A percentile compares a stretch with the other conserved stretches of the same genome.
These are phyloP conservation scores for Cladosporium colombiae DNA, from an alignment of 2,329 filamentous ascomycete genomes.

Conservation along the genomic window DNA sequence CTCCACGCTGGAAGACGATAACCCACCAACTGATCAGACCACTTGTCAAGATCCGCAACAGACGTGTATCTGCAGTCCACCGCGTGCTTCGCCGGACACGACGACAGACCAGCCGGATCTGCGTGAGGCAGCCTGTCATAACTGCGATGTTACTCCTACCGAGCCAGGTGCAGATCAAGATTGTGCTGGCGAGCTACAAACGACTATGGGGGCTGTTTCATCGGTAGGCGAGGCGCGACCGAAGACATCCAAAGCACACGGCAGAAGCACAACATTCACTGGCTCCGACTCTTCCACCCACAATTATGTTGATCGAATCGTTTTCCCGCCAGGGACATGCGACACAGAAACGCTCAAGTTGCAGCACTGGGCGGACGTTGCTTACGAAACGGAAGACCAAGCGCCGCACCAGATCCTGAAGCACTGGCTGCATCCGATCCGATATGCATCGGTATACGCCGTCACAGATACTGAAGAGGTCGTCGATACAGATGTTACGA, in stretches of 20 bases:
- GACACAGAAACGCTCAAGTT: background rate
- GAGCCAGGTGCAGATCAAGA: background rate
- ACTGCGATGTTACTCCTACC: background rate
- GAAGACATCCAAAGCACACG: background rate
- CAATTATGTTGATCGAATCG: background rate
- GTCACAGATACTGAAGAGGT: background rate
- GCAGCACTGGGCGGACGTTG: background rate
- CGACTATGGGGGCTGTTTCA: background rate
- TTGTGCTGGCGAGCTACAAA: background rate
- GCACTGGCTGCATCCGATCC: background rate
- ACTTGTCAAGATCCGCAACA: background rate
- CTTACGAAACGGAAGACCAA: background rate
- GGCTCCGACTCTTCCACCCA: background rate
- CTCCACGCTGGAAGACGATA: background rate
- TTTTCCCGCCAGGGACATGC: background rate
- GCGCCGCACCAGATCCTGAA: background rate
- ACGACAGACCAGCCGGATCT: background rate
- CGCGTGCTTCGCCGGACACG: background rate
- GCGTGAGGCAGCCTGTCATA: background rate
- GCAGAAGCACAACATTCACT: background rate
- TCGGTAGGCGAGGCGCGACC: background rate
- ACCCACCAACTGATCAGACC: background rate
- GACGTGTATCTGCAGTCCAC: background rate
- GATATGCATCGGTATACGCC: background rate
- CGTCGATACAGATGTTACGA: background rate